Base-by-base conservation (phyloP, 1,139 yeast genomes). In the Spathaspora sp. region DNA sequence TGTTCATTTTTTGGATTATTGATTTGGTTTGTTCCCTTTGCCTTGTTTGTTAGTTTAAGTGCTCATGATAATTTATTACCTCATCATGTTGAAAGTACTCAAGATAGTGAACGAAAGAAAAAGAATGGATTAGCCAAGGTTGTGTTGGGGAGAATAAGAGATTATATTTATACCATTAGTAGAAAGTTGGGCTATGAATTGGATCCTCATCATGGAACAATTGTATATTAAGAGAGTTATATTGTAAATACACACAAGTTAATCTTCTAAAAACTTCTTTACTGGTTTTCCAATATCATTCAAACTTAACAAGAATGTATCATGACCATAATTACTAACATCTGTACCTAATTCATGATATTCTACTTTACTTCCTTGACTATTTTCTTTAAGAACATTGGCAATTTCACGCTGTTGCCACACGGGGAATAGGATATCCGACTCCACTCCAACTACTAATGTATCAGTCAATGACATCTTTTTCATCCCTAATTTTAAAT, bases 51-150 rank as follows among this genome's bases (percentile, higher is more conserved):
- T 24, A 86, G 96, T 43, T 75, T 93, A 50, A 87, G 96, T 61
- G 98, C 98, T 6, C 88, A 89, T 51, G 99, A 95, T 58, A 87
- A 89, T 59, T 81, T 87, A 24, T 75, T 93, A 43, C 99, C 99
- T 5, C 79, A 72, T 47, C 79, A 74, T 50, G 53, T 67, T 48
- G 74, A 66, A 33, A 73, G 70, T 5, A 64, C 68, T 38, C 56
- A 59, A 9, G 65, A 66, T 38, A 66, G 63, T 9, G 60, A 59
- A 37, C 64, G 58, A 52, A 66, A 67, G 57, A 72, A 64, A 54
- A 71, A 63, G 43, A 62, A 61, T 39, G 72, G 71, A 7, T 64
- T 67, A 47, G 72, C 89, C 29, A 86, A 87, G 60, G 83, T 81
- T 13, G 78, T 80, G 17, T 84, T 86, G 29, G 82, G 80, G 16